phyloP scores from a whole-genome alignment of 1,284 basidiomycete species.

The Kwoniella shivajii region DNA sequence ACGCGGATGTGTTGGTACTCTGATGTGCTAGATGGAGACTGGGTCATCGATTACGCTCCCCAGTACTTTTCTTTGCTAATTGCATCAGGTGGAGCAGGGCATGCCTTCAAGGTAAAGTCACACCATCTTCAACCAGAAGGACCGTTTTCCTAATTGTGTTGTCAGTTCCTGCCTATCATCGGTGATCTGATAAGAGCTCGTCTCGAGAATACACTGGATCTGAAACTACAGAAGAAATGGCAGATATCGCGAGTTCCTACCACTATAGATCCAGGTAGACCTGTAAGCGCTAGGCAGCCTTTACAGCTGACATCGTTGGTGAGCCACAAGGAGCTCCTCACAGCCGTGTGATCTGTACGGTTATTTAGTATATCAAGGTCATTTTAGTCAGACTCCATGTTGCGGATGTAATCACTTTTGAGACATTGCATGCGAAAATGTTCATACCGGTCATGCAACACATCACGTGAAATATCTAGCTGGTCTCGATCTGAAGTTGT shows the following conservation, averaged over 20 bases:
- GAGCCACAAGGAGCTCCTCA: too few relatives aligned
- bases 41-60: slow-evolving; percentile 72
- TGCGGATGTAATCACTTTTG: too few relatives aligned
- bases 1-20: slow-evolving; percentile 81
- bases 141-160: neutral
- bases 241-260: slow-evolving; percentile 8
- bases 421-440: too few relatives aligned
- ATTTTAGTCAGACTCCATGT: too few relatives aligned
- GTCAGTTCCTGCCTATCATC: slow-evolving; percentile 64
- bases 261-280: slow-evolving; percentile 13
- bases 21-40: slow-evolving; percentile 64
- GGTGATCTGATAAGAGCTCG: slow-evolving; percentile 69
- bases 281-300: slow-evolving; percentile 16
- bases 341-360: too few relatives aligned
- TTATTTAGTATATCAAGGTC: too few relatives aligned
- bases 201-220: slow-evolving; percentile 65
- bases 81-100: slow-evolving; percentile 76
- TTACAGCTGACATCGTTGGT: too few relatives aligned
- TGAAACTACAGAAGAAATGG: slow-evolving; percentile 58
- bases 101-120: slow-evolving; percentile 71
- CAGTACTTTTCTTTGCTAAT: slow-evolving; percentile 63
- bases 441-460: too few relatives aligned
- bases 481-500: too few relatives aligned
- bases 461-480: too few relatives aligned
- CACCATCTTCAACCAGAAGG: neutral